These are phyloP conservation scores for Akanthomyces dipterigenus DNA, from an alignment of 2,329 filamentous ascomycete genomes.

Conservation along the genomic window DNA sequence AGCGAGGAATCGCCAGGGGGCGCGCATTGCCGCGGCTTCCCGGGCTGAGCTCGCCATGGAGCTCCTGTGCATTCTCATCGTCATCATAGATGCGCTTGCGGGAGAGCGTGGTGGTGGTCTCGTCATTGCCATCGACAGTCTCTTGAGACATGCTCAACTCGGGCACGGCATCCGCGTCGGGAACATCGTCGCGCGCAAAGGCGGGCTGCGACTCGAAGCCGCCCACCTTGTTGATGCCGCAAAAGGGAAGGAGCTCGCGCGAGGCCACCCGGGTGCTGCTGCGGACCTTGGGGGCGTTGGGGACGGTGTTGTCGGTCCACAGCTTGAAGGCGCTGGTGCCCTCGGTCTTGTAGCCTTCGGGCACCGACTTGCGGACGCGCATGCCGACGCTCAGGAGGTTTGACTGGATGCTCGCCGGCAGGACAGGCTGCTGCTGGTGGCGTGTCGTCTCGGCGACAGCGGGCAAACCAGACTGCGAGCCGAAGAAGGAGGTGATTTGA, in stretches of 20 bases:
- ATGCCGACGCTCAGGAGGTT: slow-evolving; percentile 89
- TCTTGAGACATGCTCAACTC: slow-evolving; percentile 50
- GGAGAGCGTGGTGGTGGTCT: slow-evolving; percentile 14
- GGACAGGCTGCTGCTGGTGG: slow-evolving; percentile 32
- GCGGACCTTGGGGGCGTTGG: slow-evolving; percentile 8
- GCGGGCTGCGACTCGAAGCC: slow-evolving; percentile 56
- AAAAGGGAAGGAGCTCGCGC: slow-evolving; percentile 70
- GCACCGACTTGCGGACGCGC: slow-evolving; percentile 86
- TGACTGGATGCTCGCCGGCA: slow-evolving; percentile 65
- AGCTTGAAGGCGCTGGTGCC: slow-evolving; percentile 43
- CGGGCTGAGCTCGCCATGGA: slow-evolving; percentile 34
- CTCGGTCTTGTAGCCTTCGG: slow-evolving; percentile 84
- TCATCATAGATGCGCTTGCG: slow-evolving; percentile 45
- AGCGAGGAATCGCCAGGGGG: slow-evolving; percentile 41
- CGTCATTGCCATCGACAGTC: slow-evolving; percentile 34
- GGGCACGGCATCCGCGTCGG: slow-evolving; percentile 35
- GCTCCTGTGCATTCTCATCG: slow-evolving; percentile 32
- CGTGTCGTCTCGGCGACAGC: slow-evolving; percentile 21
- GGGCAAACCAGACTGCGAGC: slow-evolving; percentile 25
- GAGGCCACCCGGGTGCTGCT: slow-evolving; percentile 24
- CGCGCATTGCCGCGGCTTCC: slow-evolving; percentile 35
- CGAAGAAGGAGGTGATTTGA: slow-evolving; percentile 60
- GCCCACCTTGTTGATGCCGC: slow-evolving; percentile 70
- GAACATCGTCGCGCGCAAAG: slow-evolving; percentile 20
- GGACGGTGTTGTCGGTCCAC: slow-evolving; percentile 34